Conservation (phyloP, 805 yeast species). For the Danielia oregonensis region DNA sequence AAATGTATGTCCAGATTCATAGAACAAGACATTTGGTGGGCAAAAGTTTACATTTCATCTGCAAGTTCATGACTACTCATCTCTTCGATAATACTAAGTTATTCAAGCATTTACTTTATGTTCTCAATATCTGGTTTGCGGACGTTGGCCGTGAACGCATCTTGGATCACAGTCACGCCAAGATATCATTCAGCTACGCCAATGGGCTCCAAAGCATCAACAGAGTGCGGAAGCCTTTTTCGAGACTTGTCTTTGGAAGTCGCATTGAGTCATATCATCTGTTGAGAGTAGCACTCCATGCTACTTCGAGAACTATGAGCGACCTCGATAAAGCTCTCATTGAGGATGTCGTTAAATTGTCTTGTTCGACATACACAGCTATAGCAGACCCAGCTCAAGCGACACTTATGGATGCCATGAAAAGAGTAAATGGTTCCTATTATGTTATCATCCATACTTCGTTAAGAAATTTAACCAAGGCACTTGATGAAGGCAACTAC, state of each 20-base stretch:
- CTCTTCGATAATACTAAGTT: slow-evolving; percentile 63
- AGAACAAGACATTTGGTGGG: slow-evolving; percentile 59
- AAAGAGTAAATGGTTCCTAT: slow-evolving; percentile 65
- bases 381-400: slow-evolving; percentile 69
- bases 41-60: slow-evolving; percentile 55
- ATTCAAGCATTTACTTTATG: slow-evolving; percentile 58
- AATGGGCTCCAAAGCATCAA: slow-evolving; percentile 60
- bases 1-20: slow-evolving; percentile 47
- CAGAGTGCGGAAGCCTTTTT: slow-evolving; percentile 62
- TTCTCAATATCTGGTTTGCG: slow-evolving; percentile 70
- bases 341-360: slow-evolving; percentile 57
- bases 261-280: slow-evolving; percentile 71
- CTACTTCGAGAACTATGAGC: slow-evolving; percentile 70
- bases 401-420: slow-evolving; percentile 64
- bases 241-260: slow-evolving; percentile 74
- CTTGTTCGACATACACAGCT: slow-evolving; percentile 67
- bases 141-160: slow-evolving; percentile 75
- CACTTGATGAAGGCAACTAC: slow-evolving; percentile 46
- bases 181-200: slow-evolving; percentile 52
- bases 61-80: slow-evolving; percentile 41
- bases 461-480: slow-evolving; percentile 45
- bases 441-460: slow-evolving; percentile 49
- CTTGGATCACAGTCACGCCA: slow-evolving; percentile 53
- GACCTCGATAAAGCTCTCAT: slow-evolving; percentile 60
- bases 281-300: slow-evolving; percentile 66